A percentile compares a stretch with the other conserved stretches of the same genome.
Evolutionary conservation across 225 moss, liverwort and hornwort genomes (phyloP).

Genomic region (Neckera pumila): DNA sequence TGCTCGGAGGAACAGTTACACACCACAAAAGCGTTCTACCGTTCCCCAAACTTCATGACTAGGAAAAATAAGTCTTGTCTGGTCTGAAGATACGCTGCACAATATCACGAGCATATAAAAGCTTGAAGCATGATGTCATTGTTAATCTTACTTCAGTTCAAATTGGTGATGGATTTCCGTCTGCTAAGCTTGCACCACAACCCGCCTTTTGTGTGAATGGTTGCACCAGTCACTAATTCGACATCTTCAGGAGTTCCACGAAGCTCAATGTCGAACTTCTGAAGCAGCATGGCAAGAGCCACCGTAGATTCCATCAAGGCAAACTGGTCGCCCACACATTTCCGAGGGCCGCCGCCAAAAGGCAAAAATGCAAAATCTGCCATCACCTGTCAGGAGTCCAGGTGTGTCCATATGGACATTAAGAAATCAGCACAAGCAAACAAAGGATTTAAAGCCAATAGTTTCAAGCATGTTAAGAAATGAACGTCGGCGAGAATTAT

Average conservation of each 20-base stretch:
- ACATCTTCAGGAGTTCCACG: conserved; percentile 75
- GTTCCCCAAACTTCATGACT: not conserved
- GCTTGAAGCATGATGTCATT: not conserved
- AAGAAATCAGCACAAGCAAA: not conserved
- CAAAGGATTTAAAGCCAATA: not conserved
- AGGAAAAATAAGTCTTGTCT: not conserved
- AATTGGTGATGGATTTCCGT: conserved; percentile 45
- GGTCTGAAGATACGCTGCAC: not conserved
- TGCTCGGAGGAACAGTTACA: not conserved
- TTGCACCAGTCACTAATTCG: conserved; percentile 83
- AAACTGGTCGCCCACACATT: conserved; percentile 98
- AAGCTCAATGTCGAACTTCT: conserved; percentile 80
- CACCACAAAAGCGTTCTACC: not conserved
- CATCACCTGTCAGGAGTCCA: conserved; percentile 41
- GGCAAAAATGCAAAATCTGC: conserved; percentile 94
- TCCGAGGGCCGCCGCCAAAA: conserved; percentile 94
- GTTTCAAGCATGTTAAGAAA: not conserved
- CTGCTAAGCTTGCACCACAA: conserved; percentile 80
- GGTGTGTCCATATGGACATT: not conserved
- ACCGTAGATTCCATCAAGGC: conserved; percentile 92
- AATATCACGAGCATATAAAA: not conserved
- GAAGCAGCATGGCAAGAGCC: conserved; percentile 66
- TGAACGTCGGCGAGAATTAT: not conserved
- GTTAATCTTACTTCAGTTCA: conserved; percentile 16
- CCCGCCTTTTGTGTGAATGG: conserved; percentile 83